Conservation (phyloP, 768 basidiomycete species). For the Leccinum truebloodii region DNA sequence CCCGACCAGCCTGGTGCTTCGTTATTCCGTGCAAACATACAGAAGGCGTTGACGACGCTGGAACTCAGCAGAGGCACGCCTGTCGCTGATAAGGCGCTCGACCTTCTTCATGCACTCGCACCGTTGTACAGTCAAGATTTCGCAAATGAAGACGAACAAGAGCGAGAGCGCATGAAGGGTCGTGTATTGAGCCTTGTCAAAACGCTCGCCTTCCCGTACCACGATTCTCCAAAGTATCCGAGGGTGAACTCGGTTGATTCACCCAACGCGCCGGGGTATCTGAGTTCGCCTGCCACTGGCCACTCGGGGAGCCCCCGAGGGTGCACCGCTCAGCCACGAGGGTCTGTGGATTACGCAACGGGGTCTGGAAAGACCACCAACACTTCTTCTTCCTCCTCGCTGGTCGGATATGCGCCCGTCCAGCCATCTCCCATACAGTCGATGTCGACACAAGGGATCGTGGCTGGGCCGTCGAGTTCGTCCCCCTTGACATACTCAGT, state of each 20-base stretch:
- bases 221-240: conserved; percentile 61
- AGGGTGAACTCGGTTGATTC: conserved; percentile 47
- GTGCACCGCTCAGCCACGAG: conserved; percentile 21
- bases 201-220: conserved; percentile 81
- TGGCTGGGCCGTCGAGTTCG: conserved; percentile 22
- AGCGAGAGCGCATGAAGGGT: conserved; percentile 59
- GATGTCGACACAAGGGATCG: conserved; percentile 20
- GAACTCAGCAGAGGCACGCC: conserved; percentile 64
- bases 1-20: conserved; percentile 79
- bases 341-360: conserved; percentile 28
- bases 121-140: conserved; percentile 74
- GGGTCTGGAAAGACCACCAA: conserved; percentile 20
- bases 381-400: conserved; percentile 26
- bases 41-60: conserved; percentile 63
- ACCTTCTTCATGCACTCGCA: conserved; percentile 68
- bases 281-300: conserved; percentile 59
- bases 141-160: conserved; percentile 46
- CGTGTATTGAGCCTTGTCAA: conserved; percentile 66
- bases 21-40: conserved; percentile 74
- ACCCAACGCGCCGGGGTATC: conserved; percentile 44
- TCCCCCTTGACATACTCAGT: conserved; percentile 29
- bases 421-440: conserved; percentile 27
- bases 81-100: conserved; percentile 73
- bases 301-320: conserved; percentile 56
- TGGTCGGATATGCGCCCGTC: conserved; percentile 24